phyloP scores from a whole-genome alignment of 257 asterid species.

The Rhazya stricta region DNA sequence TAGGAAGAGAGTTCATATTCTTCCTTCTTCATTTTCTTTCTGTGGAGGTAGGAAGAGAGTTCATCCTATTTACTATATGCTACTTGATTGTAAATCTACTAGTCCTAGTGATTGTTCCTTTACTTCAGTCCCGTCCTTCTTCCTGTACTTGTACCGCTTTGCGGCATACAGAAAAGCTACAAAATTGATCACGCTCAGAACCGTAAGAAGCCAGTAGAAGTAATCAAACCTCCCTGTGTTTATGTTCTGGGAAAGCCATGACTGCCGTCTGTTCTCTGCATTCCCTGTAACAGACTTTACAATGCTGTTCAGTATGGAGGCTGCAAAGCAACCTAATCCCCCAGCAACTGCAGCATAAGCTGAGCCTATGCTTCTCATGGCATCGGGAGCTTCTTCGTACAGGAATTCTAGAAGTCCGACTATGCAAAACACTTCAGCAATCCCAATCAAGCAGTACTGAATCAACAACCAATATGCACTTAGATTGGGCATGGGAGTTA shows the following conservation, averaged over 20 bases:
- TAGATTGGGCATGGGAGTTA: constrained; percentile 73
- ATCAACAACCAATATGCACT: constrained; percentile 92
- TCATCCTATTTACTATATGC: not conserved
- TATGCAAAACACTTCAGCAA: constrained; percentile 89
- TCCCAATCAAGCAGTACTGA: constrained; percentile 93
- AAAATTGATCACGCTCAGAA: constrained; percentile 76
- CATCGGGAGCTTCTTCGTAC: constrained; percentile 96
- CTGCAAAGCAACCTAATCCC: constrained; percentile 95
- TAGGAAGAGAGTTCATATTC: not conserved
- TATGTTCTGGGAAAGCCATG: constrained; percentile 93
- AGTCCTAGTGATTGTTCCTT: constrained; percentile 28
- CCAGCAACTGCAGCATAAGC: constrained; percentile 99
- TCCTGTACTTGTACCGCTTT: constrained; percentile 63
- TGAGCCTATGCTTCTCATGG: constrained; percentile 95
- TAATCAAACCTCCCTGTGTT: constrained; percentile 79
- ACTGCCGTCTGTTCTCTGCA: constrained; percentile 44
- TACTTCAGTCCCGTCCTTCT: constrained; percentile 38
- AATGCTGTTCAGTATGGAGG: constrained; percentile 71
- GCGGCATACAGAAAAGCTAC: constrained; percentile 73
- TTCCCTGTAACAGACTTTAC: constrained; percentile 63
- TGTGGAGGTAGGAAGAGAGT: constrained; percentile 2
- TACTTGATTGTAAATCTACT: constrained; percentile 16
- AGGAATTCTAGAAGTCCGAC: constrained; percentile 89
- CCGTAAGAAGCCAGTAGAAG: constrained; percentile 83
- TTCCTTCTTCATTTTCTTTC: constrained; percentile 2